Evolutionary conservation across 345 rosid species (phyloP).

Genomic region (Gossypium sturtianum): DNA sequence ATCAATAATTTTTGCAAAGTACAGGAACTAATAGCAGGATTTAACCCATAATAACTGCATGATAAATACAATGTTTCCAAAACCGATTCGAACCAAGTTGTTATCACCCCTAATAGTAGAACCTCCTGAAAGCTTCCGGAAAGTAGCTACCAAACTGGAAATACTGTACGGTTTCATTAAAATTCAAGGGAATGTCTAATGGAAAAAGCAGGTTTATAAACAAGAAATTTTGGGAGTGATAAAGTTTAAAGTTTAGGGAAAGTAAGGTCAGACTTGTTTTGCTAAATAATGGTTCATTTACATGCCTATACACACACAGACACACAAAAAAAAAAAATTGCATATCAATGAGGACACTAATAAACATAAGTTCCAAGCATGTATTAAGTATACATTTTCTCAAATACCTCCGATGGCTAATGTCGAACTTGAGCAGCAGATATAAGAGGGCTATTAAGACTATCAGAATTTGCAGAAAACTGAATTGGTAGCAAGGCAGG

Average conservation of each 20-base stretch:
- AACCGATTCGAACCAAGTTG: too few species aligned
- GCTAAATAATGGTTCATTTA: neutral
- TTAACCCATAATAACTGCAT: too few species aligned
- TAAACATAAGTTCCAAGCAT: neutral
- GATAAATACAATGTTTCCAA: too few species aligned
- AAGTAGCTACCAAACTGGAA: too few species aligned
- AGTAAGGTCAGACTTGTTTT: too few species aligned
- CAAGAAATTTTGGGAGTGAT: neutral
- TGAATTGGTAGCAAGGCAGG: slow-evolving; percentile 69
- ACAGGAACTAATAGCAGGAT: too few species aligned
- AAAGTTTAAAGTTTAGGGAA: neutral
- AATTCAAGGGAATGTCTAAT: neutral
- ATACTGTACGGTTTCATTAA: neutral
- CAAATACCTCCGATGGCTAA: neutral
- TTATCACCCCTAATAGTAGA: too few species aligned
- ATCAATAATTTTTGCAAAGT: too few species aligned
- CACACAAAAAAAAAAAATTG: neutral
- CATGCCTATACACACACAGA: neutral
- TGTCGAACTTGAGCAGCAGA: slow-evolving; percentile 39
- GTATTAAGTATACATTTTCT: neutral
- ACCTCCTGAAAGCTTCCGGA: too few species aligned
- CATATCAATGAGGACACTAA: neutral
- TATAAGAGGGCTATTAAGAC: slow-evolving; percentile 63
- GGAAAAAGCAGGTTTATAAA: too few species aligned
- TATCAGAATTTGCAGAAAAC: slow-evolving; percentile 38